Base-by-base conservation (phyloP, 192 early-diverging fungal genomes). In the Umbelopsis isabellina region DNA sequence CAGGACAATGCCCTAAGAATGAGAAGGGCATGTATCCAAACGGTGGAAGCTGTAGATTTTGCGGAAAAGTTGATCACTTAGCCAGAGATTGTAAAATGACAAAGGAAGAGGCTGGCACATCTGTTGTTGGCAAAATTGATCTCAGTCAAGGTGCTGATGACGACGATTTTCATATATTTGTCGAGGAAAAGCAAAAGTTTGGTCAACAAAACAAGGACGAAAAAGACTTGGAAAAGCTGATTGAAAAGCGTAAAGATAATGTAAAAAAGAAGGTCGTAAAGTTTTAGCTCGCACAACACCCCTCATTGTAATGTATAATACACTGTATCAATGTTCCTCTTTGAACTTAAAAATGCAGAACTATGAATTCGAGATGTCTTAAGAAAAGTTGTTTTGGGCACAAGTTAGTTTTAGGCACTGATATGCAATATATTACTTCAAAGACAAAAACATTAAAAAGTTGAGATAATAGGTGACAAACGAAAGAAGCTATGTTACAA, bases 91-190 rank as follows among this genome's bases (percentile, higher is more conserved):
- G 95, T 80, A 88, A 83, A 49, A 83, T 91, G 35, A 84, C 87
- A 10, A 84, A 84, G 41, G 87, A 92, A 69, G 74, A 83, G 12
- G 81, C 79, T 33, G 89, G 87, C 1, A 80, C 80, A 0, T 79
- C 83, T 2, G 73, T 75, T 7, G 71, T 98, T 51, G 94, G 96
- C 44, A 93, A 84, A 68, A 88, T 96, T 51, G 88, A 93, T 61
- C 72, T 87, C 18, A 77, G 81, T n/a, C 94, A 98, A 77, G 94
- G 94, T 51, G 94, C 91, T 49, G 96, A 98, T 80, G 96, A 98
- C 75, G 96, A 98, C 80, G 95, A 97, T 66, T 91, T 89, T 74
- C 92, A 91, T 77, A 83, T 90, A 68, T 88, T 88, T 68, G 84
- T 92, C 18, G 73, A 78, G 21, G 85, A 86, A 66, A 83, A 84